These are phyloP conservation scores for Cladorrhinum sp. DNA, from an alignment of 2,329 filamentous ascomycete species.

Conservation along the genomic window DNA sequence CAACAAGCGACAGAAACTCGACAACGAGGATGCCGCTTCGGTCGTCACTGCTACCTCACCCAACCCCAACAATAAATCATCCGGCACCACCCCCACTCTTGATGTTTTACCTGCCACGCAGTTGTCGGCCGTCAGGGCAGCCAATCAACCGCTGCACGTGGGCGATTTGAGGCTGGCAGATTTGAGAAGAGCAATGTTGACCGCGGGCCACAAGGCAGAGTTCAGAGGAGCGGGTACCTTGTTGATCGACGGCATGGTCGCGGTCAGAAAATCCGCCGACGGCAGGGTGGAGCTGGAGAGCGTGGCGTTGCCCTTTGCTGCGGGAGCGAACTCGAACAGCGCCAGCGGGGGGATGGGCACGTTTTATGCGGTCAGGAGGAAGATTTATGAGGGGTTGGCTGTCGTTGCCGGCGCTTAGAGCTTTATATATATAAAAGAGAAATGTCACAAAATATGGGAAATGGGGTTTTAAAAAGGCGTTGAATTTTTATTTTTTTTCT, in stretches of 20 bases:
- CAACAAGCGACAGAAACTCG: constrained; percentile 50
- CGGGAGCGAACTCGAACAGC: not conserved
- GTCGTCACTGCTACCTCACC: constrained; percentile 10
- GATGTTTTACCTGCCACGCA: constrained; percentile 56
- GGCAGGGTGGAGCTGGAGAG: constrained; percentile 86
- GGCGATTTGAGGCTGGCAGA: constrained; percentile 89
- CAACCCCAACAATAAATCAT: constrained; percentile 21
- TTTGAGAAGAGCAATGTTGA: constrained; percentile 77
- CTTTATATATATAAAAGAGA: no score
- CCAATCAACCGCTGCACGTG: constrained; percentile 86
- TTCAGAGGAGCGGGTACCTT: constrained; percentile 91
- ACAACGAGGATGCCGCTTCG: constrained; percentile 24
- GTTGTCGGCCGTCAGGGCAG: constrained; percentile 69
- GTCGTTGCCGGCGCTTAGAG: constrained; percentile 72
- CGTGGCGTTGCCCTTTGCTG: constrained; percentile 51
- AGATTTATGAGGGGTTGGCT: constrained; percentile 90
- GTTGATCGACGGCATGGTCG: constrained; percentile 82
- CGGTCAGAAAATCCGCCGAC: constrained; percentile 83
- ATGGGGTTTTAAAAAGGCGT: not conserved
- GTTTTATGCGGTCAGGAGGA: constrained; percentile 83
- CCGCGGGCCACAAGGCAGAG: constrained; percentile 79
- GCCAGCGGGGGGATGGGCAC: constrained; percentile 33
- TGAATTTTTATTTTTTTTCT: no score
- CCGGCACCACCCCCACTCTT: constrained; percentile 45
- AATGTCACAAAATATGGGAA: not conserved